Percentiles rank a stretch among this genome's conserved stretches.
phyloP scores from a whole-genome alignment of 176 grass and related monocot species.

The Juncus inflexus region DNA sequence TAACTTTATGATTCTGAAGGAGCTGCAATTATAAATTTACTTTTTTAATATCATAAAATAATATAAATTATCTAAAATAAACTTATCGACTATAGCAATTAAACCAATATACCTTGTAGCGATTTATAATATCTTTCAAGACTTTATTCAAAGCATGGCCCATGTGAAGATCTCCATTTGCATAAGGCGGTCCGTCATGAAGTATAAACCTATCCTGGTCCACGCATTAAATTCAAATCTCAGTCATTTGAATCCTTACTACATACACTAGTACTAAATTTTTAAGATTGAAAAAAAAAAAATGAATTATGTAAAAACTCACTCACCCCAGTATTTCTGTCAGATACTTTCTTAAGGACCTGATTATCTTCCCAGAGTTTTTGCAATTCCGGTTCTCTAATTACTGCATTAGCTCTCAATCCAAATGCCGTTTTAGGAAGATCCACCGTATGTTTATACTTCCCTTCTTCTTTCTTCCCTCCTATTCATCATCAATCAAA shows the following conservation, averaged over 20 bases:
- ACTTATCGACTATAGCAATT: background rate
- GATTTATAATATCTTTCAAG: slow-evolving; percentile 97
- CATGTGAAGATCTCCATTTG: slow-evolving; percentile 96
- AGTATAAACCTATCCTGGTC: slow-evolving; percentile 71
- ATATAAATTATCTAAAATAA: background rate
- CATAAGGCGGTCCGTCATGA: slow-evolving; percentile 95
- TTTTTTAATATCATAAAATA: slow-evolving; percentile 11
- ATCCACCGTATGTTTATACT: slow-evolving; percentile 89
- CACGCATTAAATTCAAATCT: slow-evolving; percentile 33
- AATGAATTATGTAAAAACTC: background rate
- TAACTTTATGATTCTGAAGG: slow-evolving; percentile 87
- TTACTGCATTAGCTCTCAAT: slow-evolving; percentile 76
- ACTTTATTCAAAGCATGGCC: slow-evolving; percentile 95
- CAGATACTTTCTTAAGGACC: slow-evolving; percentile 78
- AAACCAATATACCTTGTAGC: slow-evolving; percentile 70
- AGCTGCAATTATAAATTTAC: slow-evolving; percentile 38
- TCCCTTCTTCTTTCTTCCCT: slow-evolving; percentile 71
- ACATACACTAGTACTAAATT: background rate
- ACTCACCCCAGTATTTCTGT: slow-evolving; percentile 86
- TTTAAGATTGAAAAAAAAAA: background rate
- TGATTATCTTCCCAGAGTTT: slow-evolving; percentile 94
- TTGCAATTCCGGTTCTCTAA: slow-evolving; percentile 85
- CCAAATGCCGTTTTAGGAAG: slow-evolving; percentile 84
- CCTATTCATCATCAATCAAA: slow-evolving; percentile 34
- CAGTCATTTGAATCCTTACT: slow-evolving; percentile 1